These are phyloP conservation scores for Thermochaetoides dissita DNA, from an alignment of 2,329 filamentous ascomycete genomes.

Conservation along the genomic window DNA sequence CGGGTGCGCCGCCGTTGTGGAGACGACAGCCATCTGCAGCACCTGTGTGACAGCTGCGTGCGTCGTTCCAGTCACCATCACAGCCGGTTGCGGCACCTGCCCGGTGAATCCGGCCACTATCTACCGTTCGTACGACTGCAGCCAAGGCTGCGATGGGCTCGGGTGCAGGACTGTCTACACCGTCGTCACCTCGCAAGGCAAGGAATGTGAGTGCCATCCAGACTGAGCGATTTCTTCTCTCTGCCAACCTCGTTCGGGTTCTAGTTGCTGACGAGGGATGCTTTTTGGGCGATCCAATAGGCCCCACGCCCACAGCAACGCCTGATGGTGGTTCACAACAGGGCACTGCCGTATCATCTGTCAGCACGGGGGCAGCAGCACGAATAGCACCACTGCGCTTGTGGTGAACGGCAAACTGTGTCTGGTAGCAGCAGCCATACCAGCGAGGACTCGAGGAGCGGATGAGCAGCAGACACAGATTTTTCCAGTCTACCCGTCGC, in stretches of 20 bases:
- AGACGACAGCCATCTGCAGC: slow-evolving; percentile 11
- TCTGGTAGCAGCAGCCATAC: neutral
- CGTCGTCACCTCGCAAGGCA: slow-evolving; percentile 7
- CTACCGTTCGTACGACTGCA: slow-evolving; percentile 9
- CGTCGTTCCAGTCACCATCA: slow-evolving; percentile 9
- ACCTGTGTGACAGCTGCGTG: slow-evolving; percentile 14
- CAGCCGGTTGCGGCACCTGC: slow-evolving; percentile 12
- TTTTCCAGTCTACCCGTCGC: no score
- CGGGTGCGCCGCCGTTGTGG: slow-evolving; percentile 13
- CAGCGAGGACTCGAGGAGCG: no score
- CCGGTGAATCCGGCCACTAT: slow-evolving; percentile 8
- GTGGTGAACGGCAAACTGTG: neutral
- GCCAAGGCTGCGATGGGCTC: slow-evolving; percentile 8
- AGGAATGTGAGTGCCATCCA: neutral
- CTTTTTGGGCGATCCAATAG: no score
- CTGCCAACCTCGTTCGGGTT: no score
- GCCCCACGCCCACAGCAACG: no score
- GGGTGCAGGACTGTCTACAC: slow-evolving; percentile 11
- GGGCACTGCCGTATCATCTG: neutral
- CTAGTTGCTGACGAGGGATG: no score
- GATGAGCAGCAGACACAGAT: no score
- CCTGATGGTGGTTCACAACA: no score
- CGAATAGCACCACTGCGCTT: slow-evolving; percentile 1
- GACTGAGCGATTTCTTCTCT: no score
- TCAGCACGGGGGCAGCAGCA: slow-evolving; percentile 2